phyloP scores from a whole-genome alignment of 345 rosid genomes.

The Lenwebbia sp. region DNA sequence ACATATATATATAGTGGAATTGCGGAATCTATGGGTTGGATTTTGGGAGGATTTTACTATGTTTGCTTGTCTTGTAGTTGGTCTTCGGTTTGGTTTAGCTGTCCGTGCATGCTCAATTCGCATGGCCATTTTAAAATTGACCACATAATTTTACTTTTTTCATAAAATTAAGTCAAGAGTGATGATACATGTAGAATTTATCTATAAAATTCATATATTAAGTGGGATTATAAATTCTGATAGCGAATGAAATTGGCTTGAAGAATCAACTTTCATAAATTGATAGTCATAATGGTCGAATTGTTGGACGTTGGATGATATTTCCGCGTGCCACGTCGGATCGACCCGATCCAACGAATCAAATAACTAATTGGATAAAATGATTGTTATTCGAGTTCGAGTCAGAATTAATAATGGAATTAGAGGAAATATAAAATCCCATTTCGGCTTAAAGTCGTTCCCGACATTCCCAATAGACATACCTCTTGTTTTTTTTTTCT shows the following conservation, averaged over 20 bases:
- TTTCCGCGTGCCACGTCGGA: accelerated
- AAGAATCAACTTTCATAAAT: too few relatives aligned
- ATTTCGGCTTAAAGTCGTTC: not conserved
- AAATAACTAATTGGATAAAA: not conserved
- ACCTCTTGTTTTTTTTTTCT: too few relatives aligned
- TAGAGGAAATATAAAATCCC: not conserved
- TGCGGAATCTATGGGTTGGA: not conserved
- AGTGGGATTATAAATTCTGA: too few relatives aligned
- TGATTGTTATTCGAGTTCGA: not conserved
- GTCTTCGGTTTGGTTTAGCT: not conserved
- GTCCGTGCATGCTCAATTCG: not conserved
- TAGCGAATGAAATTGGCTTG: too few relatives aligned
- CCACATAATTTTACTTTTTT: not conserved
- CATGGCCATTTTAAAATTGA: not conserved
- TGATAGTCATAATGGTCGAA: not conserved
- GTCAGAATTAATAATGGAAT: not conserved
- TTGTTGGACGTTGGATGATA: not conserved
- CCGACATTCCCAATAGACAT: not conserved
- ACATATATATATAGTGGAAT: too few relatives aligned
- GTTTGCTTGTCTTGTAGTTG: not conserved
- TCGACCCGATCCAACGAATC: not conserved
- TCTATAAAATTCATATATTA: too few relatives aligned
- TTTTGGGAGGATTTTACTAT: not conserved
- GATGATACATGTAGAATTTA: too few relatives aligned
- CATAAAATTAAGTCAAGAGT: too few relatives aligned